Percentiles rank a stretch among this genome's conserved stretches.
Conservation (phyloP, 352 stramenopile species). For the Phytophthora macrochlamydospora region DNA sequence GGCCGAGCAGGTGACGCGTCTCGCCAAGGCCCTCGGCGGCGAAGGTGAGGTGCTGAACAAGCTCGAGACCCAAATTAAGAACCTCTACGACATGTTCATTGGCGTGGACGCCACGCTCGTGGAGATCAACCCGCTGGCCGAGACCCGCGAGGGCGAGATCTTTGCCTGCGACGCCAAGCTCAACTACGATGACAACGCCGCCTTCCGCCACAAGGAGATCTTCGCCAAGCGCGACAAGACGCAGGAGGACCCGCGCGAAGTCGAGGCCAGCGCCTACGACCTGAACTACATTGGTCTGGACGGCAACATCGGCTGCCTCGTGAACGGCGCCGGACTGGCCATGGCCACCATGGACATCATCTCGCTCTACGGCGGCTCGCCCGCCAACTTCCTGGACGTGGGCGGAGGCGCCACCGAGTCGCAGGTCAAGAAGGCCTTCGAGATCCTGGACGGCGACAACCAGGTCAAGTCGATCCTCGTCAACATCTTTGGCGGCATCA, state of each 20-base stretch:
- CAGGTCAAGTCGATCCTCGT: slow-evolving; percentile 98
- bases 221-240: slow-evolving; percentile 89
- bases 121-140: slow-evolving; percentile 98
- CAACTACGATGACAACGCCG: slow-evolving; percentile 99
- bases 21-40: slow-evolving; percentile 79
- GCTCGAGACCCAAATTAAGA: slow-evolving; percentile 77
- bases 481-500: slow-evolving; percentile 99
- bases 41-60: slow-evolving; percentile 54
- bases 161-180: slow-evolving; percentile 98
- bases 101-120: slow-evolving; percentile 96
- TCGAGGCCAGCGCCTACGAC: slow-evolving; percentile 93
- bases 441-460: slow-evolving; percentile 89
- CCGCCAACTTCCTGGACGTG: slow-evolving; percentile 99
- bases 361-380: slow-evolving; percentile 96
- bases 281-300: slow-evolving; percentile 99
- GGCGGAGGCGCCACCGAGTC: slow-evolving; percentile 94
- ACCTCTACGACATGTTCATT: slow-evolving; percentile 98
- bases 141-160: slow-evolving; percentile 95
- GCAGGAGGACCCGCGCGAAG: slow-evolving; percentile 96
- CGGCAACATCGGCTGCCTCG: slow-evolving; percentile 99
- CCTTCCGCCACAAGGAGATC: slow-evolving; percentile 97
- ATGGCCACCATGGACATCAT: slow-evolving; percentile 99
- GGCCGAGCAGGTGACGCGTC: slow-evolving; percentile 71
- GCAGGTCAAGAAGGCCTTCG: slow-evolving; percentile 90
- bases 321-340: slow-evolving; percentile 98